Percentiles rank a stretch among this genome's conserved stretches.
Conservation (phyloP, 306 rosid genomes). For the Prunus dulcis region DNA sequence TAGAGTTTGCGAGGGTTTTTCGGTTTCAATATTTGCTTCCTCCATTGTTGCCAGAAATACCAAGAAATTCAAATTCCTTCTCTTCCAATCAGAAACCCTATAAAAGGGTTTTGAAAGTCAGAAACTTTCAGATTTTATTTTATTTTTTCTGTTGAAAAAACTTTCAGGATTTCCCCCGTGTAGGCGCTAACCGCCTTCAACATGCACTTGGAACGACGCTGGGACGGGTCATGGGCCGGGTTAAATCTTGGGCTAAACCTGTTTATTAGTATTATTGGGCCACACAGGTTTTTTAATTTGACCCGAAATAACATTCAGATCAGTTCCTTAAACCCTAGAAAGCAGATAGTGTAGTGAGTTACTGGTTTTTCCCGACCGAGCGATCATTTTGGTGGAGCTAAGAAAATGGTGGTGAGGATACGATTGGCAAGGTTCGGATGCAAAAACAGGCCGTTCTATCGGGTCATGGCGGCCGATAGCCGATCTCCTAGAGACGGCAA, state of each 20-base stretch:
- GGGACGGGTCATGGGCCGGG: neutral
- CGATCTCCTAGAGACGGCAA: slow-evolving; percentile 91
- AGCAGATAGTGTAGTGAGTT: neutral
- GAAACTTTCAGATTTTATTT: neutral
- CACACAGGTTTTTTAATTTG: neutral
- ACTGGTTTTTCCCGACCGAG: neutral
- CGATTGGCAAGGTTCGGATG: slow-evolving; percentile 84
- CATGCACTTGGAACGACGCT: neutral
- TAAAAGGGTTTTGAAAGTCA: neutral
- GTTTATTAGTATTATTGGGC: neutral
- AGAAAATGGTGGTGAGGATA: slow-evolving; percentile 75
- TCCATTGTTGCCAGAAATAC: neutral
- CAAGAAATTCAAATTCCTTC: neutral
- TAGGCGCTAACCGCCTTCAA: neutral
- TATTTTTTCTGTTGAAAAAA: too few species aligned
- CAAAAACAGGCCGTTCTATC: slow-evolving; percentile 80
- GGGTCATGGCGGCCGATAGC: slow-evolving; percentile 92
- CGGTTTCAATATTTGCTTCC: neutral
- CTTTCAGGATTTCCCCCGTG: neutral
- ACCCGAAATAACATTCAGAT: neutral
- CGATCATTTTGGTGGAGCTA: neutral
- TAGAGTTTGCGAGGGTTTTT: neutral
- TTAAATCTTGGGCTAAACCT: neutral
- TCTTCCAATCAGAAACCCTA: neutral
- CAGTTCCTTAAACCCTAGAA: slow-evolving; percentile 6